These are phyloP conservation scores for Gastrolobium bilobum DNA, from an alignment of 306 rosid genomes.

Conservation along the genomic window DNA sequence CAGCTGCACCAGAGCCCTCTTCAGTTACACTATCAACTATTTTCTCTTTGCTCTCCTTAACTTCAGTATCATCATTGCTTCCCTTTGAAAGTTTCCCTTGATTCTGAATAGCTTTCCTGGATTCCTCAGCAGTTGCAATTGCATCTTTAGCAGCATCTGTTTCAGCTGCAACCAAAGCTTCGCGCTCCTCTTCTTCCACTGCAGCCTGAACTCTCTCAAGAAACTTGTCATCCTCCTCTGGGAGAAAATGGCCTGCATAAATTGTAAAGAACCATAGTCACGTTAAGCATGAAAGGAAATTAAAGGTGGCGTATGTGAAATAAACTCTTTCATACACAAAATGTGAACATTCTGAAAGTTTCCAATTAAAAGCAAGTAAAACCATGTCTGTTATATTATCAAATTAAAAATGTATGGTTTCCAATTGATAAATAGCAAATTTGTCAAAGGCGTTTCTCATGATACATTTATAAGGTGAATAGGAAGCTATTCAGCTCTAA, in stretches of 20 bases:
- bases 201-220: constrained; percentile 85
- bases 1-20: constrained; percentile 45
- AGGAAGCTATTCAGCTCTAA: constrained; percentile 29
- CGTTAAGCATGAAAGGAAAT: constrained; percentile 16
- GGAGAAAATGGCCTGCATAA: constrained; percentile 90
- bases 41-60: constrained; percentile 52
- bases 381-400: constrained; percentile 18
- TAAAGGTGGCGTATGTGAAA: constrained; percentile 18
- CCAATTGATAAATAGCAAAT: not conserved
- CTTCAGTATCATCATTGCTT: constrained; percentile 46
- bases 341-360: not conserved
- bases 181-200: constrained; percentile 95
- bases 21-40: constrained; percentile 47
- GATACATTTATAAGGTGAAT: constrained; percentile 29
- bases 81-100: constrained; percentile 53
- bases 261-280: constrained; percentile 28
- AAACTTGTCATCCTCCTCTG: constrained; percentile 90
- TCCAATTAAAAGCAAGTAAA: constrained; percentile 16
- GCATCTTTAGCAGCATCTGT: constrained; percentile 86
- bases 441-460: constrained; percentile 16
- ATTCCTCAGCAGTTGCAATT: constrained; percentile 85
- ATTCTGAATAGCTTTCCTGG: constrained; percentile 67
- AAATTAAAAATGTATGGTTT: constrained; percentile 29
- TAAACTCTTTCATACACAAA: constrained; percentile 35
- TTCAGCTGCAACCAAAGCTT: constrained; percentile 86